phyloP scores from a whole-genome alignment of 768 basidiomycete species.

The Boletus subcaerulescens region DNA sequence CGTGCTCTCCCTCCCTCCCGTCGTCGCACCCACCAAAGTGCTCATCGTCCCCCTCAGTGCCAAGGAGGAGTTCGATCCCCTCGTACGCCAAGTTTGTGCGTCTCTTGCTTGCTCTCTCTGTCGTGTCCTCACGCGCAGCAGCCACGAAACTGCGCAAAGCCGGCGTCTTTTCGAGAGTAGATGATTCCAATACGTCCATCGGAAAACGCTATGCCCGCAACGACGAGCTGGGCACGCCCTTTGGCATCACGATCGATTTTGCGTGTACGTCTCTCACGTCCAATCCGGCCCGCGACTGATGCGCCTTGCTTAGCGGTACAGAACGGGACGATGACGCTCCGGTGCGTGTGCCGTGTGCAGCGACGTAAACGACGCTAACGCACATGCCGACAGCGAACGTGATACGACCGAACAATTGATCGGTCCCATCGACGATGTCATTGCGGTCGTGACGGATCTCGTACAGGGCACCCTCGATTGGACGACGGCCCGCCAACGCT shows the following conservation, averaged over 20 bases:
- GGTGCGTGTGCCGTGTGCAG: constrained; percentile 48
- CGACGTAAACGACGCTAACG: constrained; percentile 1
- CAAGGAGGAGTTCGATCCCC: constrained; percentile 77
- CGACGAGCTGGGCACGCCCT: constrained; percentile 98
- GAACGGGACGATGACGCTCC: constrained; percentile 91
- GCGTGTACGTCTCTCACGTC: constrained; percentile 48
- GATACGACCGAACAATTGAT: constrained; percentile 94
- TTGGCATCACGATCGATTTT: constrained; percentile 94
- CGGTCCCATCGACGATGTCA: constrained; percentile 85
- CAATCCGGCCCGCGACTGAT: background rate
- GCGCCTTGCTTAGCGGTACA: constrained; percentile 59
- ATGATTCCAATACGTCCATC: constrained; percentile 93
- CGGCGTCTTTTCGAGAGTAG: constrained; percentile 90
- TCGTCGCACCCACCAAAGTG: constrained; percentile 94
- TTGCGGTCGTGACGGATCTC: constrained; percentile 73
- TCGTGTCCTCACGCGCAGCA: constrained; percentile 30
- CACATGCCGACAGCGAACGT: constrained; percentile 60
- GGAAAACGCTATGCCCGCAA: constrained; percentile 97
- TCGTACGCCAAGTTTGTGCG: constrained; percentile 89
- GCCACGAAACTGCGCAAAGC: constrained; percentile 84
- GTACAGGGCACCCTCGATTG: constrained; percentile 75
- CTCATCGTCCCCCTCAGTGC: constrained; percentile 93
- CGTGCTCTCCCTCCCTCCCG: constrained; percentile 83
- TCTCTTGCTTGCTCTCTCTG: constrained; percentile 17
- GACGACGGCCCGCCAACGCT: constrained; percentile 64